Evolutionary conservation across 2,329 filamentous ascomycete genomes (phyloP).

Genomic region (Penicillium fuscoglaucum): DNA sequence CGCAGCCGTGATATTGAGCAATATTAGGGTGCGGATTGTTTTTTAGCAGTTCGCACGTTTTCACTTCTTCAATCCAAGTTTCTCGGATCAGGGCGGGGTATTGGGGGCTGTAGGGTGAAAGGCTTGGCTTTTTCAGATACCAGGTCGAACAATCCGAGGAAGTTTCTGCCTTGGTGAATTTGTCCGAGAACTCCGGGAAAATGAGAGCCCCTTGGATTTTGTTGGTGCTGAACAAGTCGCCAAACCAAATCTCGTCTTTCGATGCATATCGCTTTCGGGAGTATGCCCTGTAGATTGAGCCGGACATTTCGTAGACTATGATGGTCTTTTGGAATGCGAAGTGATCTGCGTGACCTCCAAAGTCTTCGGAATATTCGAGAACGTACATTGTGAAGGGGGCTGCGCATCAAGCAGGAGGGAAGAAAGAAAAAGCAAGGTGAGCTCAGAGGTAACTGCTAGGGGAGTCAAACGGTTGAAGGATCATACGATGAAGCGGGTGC

Average conservation of each 20-base stretch:
- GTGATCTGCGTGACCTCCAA: neutral
- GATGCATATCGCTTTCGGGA: slow-evolving; percentile 3
- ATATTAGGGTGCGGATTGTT: slow-evolving; percentile 6
- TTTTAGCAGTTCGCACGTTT: slow-evolving; percentile 6
- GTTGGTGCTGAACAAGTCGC: slow-evolving; percentile 7
- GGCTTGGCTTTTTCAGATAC: slow-evolving; percentile 7
- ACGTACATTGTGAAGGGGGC: neutral
- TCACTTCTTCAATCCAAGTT: slow-evolving; percentile 2
- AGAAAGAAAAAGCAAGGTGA: neutral
- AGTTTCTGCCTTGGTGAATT: slow-evolving; percentile 3
- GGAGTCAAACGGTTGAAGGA: neutral
- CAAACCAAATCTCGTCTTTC: neutral
- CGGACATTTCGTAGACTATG: slow-evolving; percentile 5
- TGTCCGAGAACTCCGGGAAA: slow-evolving; percentile 5
- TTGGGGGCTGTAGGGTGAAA: slow-evolving; percentile 2
- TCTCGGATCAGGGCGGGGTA: slow-evolving; percentile 2
- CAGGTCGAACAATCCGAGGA: neutral
- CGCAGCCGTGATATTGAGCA: slow-evolving; percentile 10
- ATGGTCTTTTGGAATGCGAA: slow-evolving; percentile 2
- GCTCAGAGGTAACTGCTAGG: too few species aligned
- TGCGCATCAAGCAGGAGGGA: neutral
- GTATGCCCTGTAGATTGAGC: slow-evolving; percentile 2
- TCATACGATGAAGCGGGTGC: neutral
- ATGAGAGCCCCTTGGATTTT: neutral
- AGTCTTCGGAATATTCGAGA: slow-evolving; percentile 9